Evolutionary conservation across 1,139 yeast species (phyloP), one percentile per base, ranked within the genome.

Genomic region (Suhomyces terraborum): DNA sequence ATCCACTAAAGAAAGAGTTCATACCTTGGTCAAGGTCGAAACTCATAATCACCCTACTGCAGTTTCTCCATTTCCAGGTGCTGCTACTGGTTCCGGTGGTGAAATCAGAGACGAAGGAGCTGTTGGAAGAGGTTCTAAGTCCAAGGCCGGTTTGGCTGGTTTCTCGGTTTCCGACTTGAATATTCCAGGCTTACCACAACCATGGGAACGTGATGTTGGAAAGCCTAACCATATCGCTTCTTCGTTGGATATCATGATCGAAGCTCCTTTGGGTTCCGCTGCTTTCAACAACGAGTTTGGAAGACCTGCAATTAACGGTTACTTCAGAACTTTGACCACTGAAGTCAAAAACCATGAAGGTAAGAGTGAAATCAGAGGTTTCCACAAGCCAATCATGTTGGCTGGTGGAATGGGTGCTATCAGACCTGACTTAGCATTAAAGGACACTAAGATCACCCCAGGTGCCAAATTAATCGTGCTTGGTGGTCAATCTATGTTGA

Each of bases 61-160:
- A 0, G 97, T 94, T 9, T 91, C 98, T 21, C 99, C 99, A 25
- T 94, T 88, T 67, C 93, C 98, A 4, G 99, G 99, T 66, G 99
- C 99, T 27, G 96, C 99, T 27, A 94, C 99, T 14, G 99, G 99
- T 51, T 91, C 98, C 16, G 99, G 99, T 64, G 99, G 99, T 70
- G 99, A 94, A 69, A 94, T 94, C 57, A 87, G 99, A 76, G 99
- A 94, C 65, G 99, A 94, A 70, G 98, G 98, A 68, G 98, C 99
- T 21, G 96, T 93, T 16, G 99, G 99, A 50, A 81, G 97, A 64
- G 99, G 99, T 39, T 93, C 98, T 19, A 88, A 88, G 65, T 82
- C 98, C 32, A 93, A 93, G 67, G 96, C 98, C 56, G 99, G 99
- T 41, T 75, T 94, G 50, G 77, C 95, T 40, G 99, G 99, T 6